A percentile compares a stretch with the other conserved stretches of the same genome.
phyloP scores from a whole-genome alignment of 306 rosid species.

The Phaseolus lunatus region DNA sequence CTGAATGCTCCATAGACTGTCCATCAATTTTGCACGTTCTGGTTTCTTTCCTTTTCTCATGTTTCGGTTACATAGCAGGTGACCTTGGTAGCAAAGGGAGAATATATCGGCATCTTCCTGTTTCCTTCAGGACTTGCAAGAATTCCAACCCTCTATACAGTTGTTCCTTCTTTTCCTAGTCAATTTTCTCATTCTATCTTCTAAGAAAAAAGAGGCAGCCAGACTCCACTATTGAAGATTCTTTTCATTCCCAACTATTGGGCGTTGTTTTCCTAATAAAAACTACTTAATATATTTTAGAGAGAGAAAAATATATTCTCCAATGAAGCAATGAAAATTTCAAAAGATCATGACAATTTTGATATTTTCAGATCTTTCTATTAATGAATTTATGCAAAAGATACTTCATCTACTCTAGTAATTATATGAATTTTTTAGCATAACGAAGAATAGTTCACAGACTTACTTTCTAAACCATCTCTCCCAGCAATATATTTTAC shows the following conservation, averaged over 20 bases:
- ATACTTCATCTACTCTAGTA: not conserved
- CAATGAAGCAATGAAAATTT: no score
- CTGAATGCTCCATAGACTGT: constrained; percentile 10
- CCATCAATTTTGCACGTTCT: not conserved
- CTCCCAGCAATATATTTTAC: not conserved
- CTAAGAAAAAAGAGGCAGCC: not conserved
- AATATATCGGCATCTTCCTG: not conserved
- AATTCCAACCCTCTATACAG: not conserved
- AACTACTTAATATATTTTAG: no score
- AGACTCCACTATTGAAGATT: not conserved
- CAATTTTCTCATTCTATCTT: not conserved
- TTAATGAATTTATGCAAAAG: no score
- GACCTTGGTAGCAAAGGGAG: not conserved
- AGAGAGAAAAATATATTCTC: no score
- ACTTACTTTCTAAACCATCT: not conserved
- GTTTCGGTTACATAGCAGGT: not conserved
- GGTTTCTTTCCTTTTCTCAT: not conserved
- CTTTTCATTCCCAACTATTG: not conserved
- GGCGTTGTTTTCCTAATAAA: not conserved
- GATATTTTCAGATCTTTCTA: no score
- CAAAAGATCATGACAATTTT: not conserved
- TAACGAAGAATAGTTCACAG: no score
- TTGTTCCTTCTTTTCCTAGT: not conserved
- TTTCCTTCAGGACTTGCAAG: not conserved
- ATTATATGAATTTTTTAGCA: not conserved